phyloP scores from a whole-genome alignment of 495 filamentous ascomycete genomes.

The Glarea lozoyensis region DNA sequence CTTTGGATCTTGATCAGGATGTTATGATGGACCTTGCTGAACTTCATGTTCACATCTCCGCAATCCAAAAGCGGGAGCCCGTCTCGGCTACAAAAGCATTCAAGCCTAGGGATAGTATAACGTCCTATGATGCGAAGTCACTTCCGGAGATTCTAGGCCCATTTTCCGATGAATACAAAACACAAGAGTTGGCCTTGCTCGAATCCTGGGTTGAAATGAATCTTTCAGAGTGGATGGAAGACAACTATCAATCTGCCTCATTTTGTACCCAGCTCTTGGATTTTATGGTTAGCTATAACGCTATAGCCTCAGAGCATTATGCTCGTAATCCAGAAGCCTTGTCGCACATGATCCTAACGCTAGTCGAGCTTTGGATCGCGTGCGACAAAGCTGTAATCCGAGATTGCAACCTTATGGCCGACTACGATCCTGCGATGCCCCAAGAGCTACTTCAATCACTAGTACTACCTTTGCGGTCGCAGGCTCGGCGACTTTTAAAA shows the following conservation, averaged over 20 bases:
- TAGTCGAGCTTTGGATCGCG: constrained; percentile 56
- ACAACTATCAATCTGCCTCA: constrained; percentile 15
- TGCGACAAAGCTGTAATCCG: constrained; percentile 41
- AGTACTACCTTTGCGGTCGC: constrained; percentile 34
- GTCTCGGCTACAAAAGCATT: neutral
- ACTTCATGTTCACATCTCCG: neutral
- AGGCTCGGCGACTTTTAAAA: constrained; percentile 39
- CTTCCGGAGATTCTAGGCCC: neutral
- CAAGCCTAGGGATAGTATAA: neutral
- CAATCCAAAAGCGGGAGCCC: neutral
- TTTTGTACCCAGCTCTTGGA: constrained; percentile 2
- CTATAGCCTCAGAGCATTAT: constrained; percentile 26
- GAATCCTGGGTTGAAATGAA: constrained; percentile 29
- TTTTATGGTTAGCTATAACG: constrained; percentile 24
- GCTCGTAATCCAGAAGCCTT: constrained; percentile 35
- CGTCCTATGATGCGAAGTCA: neutral
- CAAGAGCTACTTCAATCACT: constrained; percentile 34
- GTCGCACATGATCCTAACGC: constrained; percentile 51
- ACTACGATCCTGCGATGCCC: constrained; percentile 44
- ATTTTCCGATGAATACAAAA: neutral
- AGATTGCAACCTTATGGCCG: constrained; percentile 29
- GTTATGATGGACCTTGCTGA: neutral
- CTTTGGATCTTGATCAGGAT: constrained; percentile 1
- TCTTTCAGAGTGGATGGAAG: constrained; percentile 15
- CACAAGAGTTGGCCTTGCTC: neutral